phyloP scores from a whole-genome alignment of 176 grass and related monocot genomes.

The Hsuehochloa calcarea region DNA sequence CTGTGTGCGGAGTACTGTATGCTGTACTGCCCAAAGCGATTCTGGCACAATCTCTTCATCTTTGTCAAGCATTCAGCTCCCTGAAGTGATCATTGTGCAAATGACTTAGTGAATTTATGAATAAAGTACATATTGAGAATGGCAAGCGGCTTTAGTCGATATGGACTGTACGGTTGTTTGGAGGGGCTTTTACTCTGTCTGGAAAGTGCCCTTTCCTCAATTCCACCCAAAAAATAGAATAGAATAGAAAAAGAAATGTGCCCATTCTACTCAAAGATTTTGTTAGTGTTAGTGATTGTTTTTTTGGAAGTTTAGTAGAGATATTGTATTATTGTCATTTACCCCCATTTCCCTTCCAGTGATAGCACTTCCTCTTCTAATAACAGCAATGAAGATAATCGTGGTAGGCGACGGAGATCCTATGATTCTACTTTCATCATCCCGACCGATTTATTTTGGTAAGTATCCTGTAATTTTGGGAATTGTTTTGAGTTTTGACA shows the following conservation, averaged over 20 bases:
- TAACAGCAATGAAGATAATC: constrained; percentile 73
- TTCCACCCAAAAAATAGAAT: not conserved
- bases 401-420: constrained; percentile 65
- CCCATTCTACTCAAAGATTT: not conserved
- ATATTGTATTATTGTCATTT: constrained; percentile 16
- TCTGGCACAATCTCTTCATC: not conserved
- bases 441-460: constrained; percentile 96
- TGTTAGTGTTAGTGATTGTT: not conserved
- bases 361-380: constrained; percentile 47
- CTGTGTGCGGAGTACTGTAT: not conserved
- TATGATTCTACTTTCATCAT: constrained; percentile 66
- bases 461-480: constrained; percentile 35
- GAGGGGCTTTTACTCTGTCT: not conserved
- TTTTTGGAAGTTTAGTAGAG: not conserved
- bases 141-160: not conserved
- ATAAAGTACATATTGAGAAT: not conserved
- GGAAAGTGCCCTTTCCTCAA: not conserved
- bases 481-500: not conserved
- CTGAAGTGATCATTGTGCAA: not conserved
- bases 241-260: not conserved
- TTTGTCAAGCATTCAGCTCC: constrained; percentile 7
- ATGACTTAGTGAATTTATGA: not conserved
- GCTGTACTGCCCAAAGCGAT: not conserved
- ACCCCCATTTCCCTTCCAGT: constrained; percentile 24
- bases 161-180: not conserved